Evolutionary conservation across 371 early-diverging fungal genomes (phyloP).

Genomic region (Mortierella sp.): DNA sequence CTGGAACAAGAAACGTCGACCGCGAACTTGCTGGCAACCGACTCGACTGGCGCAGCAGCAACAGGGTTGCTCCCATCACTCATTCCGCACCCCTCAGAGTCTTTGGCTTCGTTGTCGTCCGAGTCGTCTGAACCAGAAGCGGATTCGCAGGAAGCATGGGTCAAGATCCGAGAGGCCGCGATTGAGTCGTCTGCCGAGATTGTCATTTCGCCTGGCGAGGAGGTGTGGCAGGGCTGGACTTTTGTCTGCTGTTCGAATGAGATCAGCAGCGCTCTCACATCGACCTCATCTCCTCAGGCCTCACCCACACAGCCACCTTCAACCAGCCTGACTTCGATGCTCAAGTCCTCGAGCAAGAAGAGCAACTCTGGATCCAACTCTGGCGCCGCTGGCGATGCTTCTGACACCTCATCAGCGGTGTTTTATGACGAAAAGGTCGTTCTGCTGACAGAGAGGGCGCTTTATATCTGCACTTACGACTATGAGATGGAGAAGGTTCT

Average conservation of each 20-base stretch:
- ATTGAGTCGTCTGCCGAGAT: slow-evolving; percentile 63
- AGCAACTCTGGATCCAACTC: background rate
- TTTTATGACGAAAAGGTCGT: slow-evolving; percentile 81
- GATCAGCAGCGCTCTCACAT: slow-evolving; percentile 38
- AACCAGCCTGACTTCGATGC: background rate
- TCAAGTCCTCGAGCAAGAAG: slow-evolving; percentile 10
- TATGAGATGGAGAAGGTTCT: slow-evolving; percentile 80
- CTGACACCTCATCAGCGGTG: background rate
- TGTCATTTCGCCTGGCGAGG: slow-evolving; percentile 73
- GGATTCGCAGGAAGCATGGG: slow-evolving; percentile 31
- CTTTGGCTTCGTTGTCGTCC: background rate
- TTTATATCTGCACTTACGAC: slow-evolving; percentile 83
- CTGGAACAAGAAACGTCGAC: background rate
- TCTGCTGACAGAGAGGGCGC: slow-evolving; percentile 73
- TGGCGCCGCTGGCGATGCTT: background rate
- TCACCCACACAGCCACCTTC: background rate
- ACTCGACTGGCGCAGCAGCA: background rate
- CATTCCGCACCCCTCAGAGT: background rate
- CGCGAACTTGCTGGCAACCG: background rate
- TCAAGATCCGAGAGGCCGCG: slow-evolving; percentile 49
- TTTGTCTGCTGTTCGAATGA: slow-evolving; percentile 62
- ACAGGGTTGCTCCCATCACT: slow-evolving; percentile 17
- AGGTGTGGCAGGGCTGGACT: slow-evolving; percentile 70
- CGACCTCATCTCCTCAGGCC: slow-evolving; percentile 37
- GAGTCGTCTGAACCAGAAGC: background rate